Percentiles rank a stretch among this genome's conserved stretches.
phyloP scores from a whole-genome alignment of 2,329 filamentous ascomycete genomes.

The Torrubiellomyces zombiae region DNA sequence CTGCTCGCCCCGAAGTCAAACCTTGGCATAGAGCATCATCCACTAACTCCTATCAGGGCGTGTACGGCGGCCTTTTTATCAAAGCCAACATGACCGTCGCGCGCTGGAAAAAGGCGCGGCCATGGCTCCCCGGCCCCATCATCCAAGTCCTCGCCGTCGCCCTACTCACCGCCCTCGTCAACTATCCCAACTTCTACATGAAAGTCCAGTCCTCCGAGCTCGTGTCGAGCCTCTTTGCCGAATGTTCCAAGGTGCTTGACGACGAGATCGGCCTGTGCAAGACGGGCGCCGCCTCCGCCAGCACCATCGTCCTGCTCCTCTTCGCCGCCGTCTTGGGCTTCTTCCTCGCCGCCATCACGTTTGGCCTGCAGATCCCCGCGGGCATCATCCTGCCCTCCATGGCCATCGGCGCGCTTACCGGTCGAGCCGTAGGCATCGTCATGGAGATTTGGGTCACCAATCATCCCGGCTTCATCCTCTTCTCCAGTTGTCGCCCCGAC shows the following conservation, averaged over 20 bases:
- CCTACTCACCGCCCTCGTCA: constrained; percentile 69
- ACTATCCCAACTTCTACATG: constrained; percentile 95
- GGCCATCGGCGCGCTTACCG: constrained; percentile 82
- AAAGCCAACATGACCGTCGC: constrained; percentile 82
- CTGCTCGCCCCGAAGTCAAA: background rate
- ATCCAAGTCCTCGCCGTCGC: constrained; percentile 67
- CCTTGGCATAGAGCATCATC: constrained; percentile 4
- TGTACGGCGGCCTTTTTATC: constrained; percentile 91
- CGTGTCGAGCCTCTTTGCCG: constrained; percentile 79
- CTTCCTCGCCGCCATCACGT: constrained; percentile 71
- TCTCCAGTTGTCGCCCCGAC: constrained; percentile 70
- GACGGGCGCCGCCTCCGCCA: constrained; percentile 64
- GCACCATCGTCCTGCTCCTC: constrained; percentile 67
- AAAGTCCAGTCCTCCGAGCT: constrained; percentile 82
- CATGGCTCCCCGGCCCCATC: constrained; percentile 56
- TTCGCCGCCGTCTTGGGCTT: constrained; percentile 74
- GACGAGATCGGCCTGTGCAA: constrained; percentile 87
- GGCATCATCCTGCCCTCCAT: constrained; percentile 93
- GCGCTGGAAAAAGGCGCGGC: constrained; percentile 53
- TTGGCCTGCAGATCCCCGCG: constrained; percentile 85
- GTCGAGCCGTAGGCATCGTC: constrained; percentile 74
- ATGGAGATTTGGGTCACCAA: constrained; percentile 77
- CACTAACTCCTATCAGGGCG: constrained; percentile 32
- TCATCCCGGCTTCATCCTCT: constrained; percentile 61
- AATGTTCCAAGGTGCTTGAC: constrained; percentile 67